Evolutionary conservation across 257 asterid genomes (phyloP).

Genomic region (Paraleonurus japonicus): DNA sequence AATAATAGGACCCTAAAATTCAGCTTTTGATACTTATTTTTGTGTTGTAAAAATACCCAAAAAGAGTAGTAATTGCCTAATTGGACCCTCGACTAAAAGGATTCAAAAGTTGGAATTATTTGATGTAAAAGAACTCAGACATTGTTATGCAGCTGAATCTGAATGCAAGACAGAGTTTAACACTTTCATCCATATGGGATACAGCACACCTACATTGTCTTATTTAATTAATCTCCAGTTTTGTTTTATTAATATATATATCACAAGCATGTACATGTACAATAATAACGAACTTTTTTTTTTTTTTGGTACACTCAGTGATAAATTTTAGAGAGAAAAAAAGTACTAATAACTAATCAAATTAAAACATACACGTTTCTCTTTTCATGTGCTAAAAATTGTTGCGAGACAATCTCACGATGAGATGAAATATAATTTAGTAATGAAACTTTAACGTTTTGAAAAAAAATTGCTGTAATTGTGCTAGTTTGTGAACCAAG

Average conservation of each 20-base stretch:
- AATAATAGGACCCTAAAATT: conserved; percentile 24
- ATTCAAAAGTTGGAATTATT: conserved; percentile 68
- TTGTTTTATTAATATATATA: neutral
- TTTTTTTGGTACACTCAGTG: neutral
- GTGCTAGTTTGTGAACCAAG: too few relatives aligned
- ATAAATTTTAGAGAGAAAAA: too few relatives aligned
- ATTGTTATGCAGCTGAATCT: conserved; percentile 43
- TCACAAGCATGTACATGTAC: too few relatives aligned
- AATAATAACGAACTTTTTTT: neutral
- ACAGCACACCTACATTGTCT: neutral
- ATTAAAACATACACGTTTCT: too few relatives aligned
- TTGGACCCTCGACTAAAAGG: conserved; percentile 28
- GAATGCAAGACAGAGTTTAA: conserved; percentile 52
- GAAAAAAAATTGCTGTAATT: too few relatives aligned
- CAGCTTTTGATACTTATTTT: conserved; percentile 34
- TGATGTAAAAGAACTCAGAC: conserved; percentile 25
- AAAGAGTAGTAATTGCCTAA: conserved; percentile 26
- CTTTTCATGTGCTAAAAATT: neutral
- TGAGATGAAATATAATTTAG: too few relatives aligned
- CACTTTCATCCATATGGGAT: conserved; percentile 2
- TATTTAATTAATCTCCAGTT: neutral
- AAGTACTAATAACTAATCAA: too few relatives aligned
- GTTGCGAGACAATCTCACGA: too few relatives aligned
- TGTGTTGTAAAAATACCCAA: conserved; percentile 32
- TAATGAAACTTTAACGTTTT: too few relatives aligned